Conservation (phyloP, 1,284 basidiomycete genomes). For the Puccinia novopanici region DNA sequence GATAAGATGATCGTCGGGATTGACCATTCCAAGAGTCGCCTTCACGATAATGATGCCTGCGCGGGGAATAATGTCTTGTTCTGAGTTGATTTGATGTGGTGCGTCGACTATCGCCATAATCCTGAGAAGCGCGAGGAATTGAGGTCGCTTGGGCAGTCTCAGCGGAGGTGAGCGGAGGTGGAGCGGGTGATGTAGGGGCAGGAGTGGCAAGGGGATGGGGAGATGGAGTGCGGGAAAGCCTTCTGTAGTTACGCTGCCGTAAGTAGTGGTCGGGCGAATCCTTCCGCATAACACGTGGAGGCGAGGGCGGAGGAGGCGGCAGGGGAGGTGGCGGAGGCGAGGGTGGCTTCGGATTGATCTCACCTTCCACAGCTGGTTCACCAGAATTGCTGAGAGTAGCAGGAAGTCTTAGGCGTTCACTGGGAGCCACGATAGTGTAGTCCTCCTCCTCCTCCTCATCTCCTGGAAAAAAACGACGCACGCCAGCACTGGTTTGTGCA, state of each 20-base stretch:
- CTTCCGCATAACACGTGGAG: background rate
- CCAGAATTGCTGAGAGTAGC: no score
- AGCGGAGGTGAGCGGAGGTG: slow-evolving; percentile 24
- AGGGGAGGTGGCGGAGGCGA: no score
- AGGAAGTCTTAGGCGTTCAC: background rate
- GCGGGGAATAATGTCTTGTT: background rate
- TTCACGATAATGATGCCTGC: slow-evolving; percentile 20
- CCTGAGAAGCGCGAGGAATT: background rate
- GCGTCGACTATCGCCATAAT: background rate
- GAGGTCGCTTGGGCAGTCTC: background rate
- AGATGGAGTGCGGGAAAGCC: slow-evolving; percentile 12
- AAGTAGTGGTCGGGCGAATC: slow-evolving; percentile 8
- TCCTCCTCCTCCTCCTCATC: no score
- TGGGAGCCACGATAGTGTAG: no score
- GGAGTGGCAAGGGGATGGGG: slow-evolving; percentile 27
- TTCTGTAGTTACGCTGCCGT: slow-evolving; percentile 11
- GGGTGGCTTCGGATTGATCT: no score
- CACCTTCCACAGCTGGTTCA: no score
- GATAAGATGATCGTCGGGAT: slow-evolving; percentile 11
- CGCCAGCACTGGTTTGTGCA: no score
- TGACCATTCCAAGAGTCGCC: background rate
- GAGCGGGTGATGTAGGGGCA: slow-evolving; percentile 24
- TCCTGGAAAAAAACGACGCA: no score
- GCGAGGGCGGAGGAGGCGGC: slow-evolving; percentile 35
- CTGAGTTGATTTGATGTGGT: background rate